Evolutionary conservation across 2,329 filamentous ascomycete genomes (phyloP), one percentile per base, ranked within the genome.

Genomic region (Trichoderma harzianum): DNA sequence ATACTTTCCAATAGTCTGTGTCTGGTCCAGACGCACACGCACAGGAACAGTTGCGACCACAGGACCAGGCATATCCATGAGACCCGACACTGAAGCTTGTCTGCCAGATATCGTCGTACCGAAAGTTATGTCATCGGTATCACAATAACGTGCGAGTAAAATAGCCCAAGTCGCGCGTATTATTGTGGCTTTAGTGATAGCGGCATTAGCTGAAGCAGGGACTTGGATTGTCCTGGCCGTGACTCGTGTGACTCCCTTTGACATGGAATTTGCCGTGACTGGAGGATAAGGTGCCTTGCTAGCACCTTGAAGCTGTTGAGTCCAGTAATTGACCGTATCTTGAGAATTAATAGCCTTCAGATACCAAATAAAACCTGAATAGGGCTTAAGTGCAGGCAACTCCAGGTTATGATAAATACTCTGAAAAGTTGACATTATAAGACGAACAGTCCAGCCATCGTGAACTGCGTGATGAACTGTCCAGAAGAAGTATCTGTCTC

Each of bases 401-500:
- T 28, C 28, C 1, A 60, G 21, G 5, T 72, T 70, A 2, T 43
- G 5, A 21, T 76, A 76, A 0, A 62, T 67, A 8, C 55, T 43
- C 3, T 71, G 21, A 0, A 78, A 63, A 5, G 61, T 62, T 5
- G 75, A 63, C 47, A 76, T 60, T 5, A 77, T 72, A 0, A 76
- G 61, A n/a, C 36, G 53, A 18, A 77, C 63, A 2, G 77, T 76
- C 75, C 76, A 78, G 12, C 78, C 78, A 68, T 80, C 79, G 24
- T 79, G 79, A 4, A 79, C 36, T 1, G 77, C 74, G 60, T 80
- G 78, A 24, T 79, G 77, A 3, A 77, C 68, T 0, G 76, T 76
- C 73, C 76, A 78, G 4, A 78, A 67, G 16, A 79, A 74, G n/a
- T 61, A 76, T 1, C 26, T 58, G 3, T 28, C 5, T 0, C 34